Evolutionary conservation across 2,329 filamentous ascomycete species (phyloP).

Genomic region (Curvularia sp.): DNA sequence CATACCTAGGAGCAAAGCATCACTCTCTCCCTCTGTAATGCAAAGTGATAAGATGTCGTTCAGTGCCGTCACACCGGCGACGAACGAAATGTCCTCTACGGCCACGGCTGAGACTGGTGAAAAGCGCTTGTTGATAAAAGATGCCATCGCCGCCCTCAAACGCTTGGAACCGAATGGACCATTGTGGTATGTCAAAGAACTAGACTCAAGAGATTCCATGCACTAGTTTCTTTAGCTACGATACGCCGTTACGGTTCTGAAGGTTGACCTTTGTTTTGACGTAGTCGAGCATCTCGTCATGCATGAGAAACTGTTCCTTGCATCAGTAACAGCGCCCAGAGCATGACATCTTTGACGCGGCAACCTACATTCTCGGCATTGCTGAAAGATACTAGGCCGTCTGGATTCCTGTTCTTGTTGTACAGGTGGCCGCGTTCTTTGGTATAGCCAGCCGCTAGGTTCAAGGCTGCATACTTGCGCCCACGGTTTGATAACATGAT

Average conservation of each 20-base stretch:
- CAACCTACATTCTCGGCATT: slow-evolving; percentile 12
- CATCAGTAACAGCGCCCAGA: not conserved
- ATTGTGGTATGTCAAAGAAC: slow-evolving; percentile 14
- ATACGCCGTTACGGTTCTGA: not conserved
- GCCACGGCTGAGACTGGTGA: slow-evolving; percentile 4
- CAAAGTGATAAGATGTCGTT: slow-evolving; percentile 15
- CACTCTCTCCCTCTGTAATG: slow-evolving; percentile 10
- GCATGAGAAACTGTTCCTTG: slow-evolving; percentile 9
- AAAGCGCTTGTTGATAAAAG: slow-evolving; percentile 13
- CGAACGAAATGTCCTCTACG: slow-evolving; percentile 9
- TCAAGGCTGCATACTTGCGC: slow-evolving; percentile 11
- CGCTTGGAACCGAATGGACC: slow-evolving; percentile 12
- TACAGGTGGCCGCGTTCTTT: slow-evolving; percentile 11
- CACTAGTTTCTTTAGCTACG: slow-evolving; percentile 6
- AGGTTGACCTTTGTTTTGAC: slow-evolving; percentile 13
- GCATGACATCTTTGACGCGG: not conserved
- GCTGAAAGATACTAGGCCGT: slow-evolving; percentile 9
- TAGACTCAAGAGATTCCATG: not conserved
- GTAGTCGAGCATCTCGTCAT: slow-evolving; percentile 1
- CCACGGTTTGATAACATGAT: slow-evolving; percentile 12
- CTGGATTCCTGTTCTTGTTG: slow-evolving; percentile 3
- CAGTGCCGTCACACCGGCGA: slow-evolving; percentile 11
- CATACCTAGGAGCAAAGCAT: slow-evolving; percentile 17
- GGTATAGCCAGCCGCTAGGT: slow-evolving; percentile 14
- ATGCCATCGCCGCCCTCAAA: slow-evolving; percentile 10